These are phyloP conservation scores for Calocybe gambosa DNA, from an alignment of 1,284 basidiomycete species.

Conservation along the genomic window DNA sequence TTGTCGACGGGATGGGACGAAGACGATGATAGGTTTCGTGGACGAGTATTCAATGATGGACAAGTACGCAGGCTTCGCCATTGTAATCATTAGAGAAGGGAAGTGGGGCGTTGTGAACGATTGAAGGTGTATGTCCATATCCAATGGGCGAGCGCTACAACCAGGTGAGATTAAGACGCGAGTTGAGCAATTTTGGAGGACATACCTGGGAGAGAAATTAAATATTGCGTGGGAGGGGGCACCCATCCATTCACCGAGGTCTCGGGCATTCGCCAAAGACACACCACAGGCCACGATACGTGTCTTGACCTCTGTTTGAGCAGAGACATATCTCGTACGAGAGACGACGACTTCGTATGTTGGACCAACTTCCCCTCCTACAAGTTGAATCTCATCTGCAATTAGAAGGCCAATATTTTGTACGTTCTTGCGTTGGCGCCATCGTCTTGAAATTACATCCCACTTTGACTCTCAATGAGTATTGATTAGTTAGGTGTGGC, in stretches of 20 bases:
- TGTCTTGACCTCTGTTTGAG: slow-evolving; percentile 89
- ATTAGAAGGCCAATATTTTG: slow-evolving; percentile 91
- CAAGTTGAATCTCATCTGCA: slow-evolving; percentile 91
- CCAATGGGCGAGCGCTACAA: slow-evolving; percentile 81
- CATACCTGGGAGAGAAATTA: slow-evolving; percentile 83
- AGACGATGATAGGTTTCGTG: slow-evolving; percentile 84
- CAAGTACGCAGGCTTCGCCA: slow-evolving; percentile 98
- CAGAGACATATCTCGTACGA: slow-evolving; percentile 90
- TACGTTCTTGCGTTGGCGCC: slow-evolving; percentile 96
- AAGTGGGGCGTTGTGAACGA: slow-evolving; percentile 96
- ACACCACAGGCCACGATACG: slow-evolving; percentile 93
- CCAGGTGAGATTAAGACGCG: not conserved
- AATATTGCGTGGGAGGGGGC: slow-evolving; percentile 90
- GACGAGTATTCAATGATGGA: slow-evolving; percentile 88
- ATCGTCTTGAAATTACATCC: slow-evolving; percentile 94
- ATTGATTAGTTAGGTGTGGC: not conserved
- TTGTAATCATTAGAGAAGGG: slow-evolving; percentile 97
- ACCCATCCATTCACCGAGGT: slow-evolving; percentile 98
- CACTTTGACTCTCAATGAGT: slow-evolving; percentile 48
- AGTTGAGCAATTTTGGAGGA: not conserved
- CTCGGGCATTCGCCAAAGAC: slow-evolving; percentile 93
- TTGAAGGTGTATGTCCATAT: slow-evolving; percentile 97
- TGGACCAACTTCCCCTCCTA: slow-evolving; percentile 89
- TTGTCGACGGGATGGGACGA: slow-evolving; percentile 92
- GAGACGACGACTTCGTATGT: slow-evolving; percentile 97